Evolutionary conservation across 768 basidiomycete species (phyloP).

Genomic region (Boletus coccyginus): DNA sequence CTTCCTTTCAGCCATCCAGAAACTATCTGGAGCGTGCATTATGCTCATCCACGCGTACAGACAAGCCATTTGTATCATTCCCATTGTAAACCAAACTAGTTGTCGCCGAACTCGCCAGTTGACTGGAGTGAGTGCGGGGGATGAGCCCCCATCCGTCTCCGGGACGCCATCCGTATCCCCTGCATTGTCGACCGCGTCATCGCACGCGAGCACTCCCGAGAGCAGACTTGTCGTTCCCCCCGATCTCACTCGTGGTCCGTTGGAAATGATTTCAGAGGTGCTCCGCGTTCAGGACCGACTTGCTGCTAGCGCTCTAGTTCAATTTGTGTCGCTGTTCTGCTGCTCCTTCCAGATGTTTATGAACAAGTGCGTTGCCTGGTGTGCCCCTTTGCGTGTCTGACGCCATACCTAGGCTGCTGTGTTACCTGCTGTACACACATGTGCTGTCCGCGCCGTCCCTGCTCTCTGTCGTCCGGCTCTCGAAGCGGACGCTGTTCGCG

Average conservation of each 20-base stretch:
- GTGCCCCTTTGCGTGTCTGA: slow-evolving; percentile 7
- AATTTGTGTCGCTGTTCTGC: slow-evolving; percentile 45
- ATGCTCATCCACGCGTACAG: slow-evolving; percentile 67
- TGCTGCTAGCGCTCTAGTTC: slow-evolving; percentile 45
- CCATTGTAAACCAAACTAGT: slow-evolving; percentile 53
- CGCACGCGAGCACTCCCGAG: slow-evolving; percentile 6
- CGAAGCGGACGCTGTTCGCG: slow-evolving; percentile 80
- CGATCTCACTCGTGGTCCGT: slow-evolving; percentile 41
- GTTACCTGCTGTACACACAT: slow-evolving; percentile 57
- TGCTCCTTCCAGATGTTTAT: slow-evolving; percentile 51
- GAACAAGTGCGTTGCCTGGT: slow-evolving; percentile 45
- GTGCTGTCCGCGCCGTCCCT: slow-evolving; percentile 54
- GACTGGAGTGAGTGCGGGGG: not conserved
- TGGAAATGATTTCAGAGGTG: slow-evolving; percentile 50
- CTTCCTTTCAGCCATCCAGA: slow-evolving; percentile 71
- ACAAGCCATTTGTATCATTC: slow-evolving; percentile 61
- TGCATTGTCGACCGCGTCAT: slow-evolving; percentile 25
- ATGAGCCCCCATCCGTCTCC: not conserved
- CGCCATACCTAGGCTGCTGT: slow-evolving; percentile 52
- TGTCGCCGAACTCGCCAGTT: not conserved
- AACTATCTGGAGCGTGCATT: slow-evolving; percentile 66
- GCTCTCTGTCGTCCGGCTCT: slow-evolving; percentile 48
- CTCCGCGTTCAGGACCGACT: slow-evolving; percentile 48
- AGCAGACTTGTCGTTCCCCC: not conserved
- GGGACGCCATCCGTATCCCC: slow-evolving; percentile 21